Evolutionary conservation across 768 basidiomycete species (phyloP).

Genomic region (Chalciporus sphaerocephalus): DNA sequence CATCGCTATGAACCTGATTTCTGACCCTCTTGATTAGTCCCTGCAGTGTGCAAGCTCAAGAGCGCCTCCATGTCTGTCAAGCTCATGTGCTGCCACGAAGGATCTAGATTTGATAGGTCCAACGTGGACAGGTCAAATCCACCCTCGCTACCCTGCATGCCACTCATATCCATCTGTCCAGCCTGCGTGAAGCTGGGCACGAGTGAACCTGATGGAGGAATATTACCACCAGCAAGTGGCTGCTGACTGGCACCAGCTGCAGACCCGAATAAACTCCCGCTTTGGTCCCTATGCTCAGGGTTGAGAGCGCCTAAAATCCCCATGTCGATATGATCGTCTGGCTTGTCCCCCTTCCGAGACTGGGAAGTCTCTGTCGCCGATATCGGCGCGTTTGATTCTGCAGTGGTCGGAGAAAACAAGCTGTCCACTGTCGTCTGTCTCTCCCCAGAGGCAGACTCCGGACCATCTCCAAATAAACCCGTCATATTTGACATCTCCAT

Average conservation of each 20-base stretch:
- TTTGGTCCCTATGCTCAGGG: conserved; percentile 14
- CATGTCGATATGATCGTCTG: conserved; percentile 29
- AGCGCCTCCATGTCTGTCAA: conserved; percentile 54
- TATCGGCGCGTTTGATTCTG: conserved; percentile 18
- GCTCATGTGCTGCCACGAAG: conserved; percentile 41
- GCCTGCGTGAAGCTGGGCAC: conserved; percentile 40
- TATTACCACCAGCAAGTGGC: conserved; percentile 18
- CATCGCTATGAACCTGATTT: conserved; percentile 17
- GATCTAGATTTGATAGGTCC: conserved; percentile 43
- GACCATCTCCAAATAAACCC: conserved; percentile 52
- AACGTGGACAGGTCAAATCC: conserved; percentile 48
- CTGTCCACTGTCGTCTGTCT: conserved; percentile 38
- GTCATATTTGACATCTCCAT: conserved; percentile 51
- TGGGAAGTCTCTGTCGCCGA: conserved; percentile 15
- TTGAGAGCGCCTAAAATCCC: conserved; percentile 36
- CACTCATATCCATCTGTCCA: conserved; percentile 13
- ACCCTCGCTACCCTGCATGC: conserved; percentile 18
- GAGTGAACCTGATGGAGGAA: conserved; percentile 37
- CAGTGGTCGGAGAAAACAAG: conserved; percentile 48
- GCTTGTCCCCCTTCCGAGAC: conserved; percentile 14
- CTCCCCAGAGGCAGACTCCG: conserved; percentile 34
- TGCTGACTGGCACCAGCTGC: conserved; percentile 16
- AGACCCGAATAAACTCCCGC: conserved; percentile 21
- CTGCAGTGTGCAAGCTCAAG: conserved; percentile 39
- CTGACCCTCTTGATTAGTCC: conserved; percentile 21